phyloP scores from a whole-genome alignment of 2,329 filamentous ascomycete genomes.

The Aspergillus sp. region DNA sequence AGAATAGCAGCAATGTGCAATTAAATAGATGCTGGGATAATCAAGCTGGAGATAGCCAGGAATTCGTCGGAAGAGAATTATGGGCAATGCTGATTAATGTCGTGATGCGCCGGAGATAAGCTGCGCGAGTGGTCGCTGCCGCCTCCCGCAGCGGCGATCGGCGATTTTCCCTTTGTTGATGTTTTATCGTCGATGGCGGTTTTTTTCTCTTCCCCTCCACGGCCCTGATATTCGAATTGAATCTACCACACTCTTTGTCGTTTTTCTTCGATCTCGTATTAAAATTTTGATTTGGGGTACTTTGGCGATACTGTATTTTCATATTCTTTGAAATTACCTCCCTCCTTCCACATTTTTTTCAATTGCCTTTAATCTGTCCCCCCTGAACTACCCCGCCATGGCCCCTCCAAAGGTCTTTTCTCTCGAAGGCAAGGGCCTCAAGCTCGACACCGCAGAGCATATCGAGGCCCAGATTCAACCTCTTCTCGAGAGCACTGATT shows the following conservation, averaged over 20 bases:
- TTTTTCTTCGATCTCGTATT: neutral
- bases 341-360: no score
- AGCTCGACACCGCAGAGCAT: slow-evolving; percentile 84
- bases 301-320: no score
- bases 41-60: neutral
- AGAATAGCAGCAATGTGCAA: slow-evolving; percentile 1
- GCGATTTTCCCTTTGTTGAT: slow-evolving; percentile 13
- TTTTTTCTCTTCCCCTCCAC: slow-evolving; percentile 9
- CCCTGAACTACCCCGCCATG: slow-evolving; percentile 43
- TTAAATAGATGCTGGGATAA: neutral
- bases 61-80: neutral
- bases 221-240: neutral
- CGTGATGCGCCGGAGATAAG: slow-evolving; percentile 6
- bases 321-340: no score
- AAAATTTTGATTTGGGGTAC: slow-evolving; percentile 1
- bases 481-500: slow-evolving; percentile 63
- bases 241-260: neutral
- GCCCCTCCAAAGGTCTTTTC: slow-evolving; percentile 64
- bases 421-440: slow-evolving; percentile 84
- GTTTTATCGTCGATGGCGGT: slow-evolving; percentile 6
- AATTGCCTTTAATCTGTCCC: neutral
- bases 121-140: slow-evolving; percentile 14
- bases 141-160: slow-evolving; percentile 14
- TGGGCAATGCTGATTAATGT: slow-evolving; percentile 15
- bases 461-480: slow-evolving; percentile 77